A percentile compares a stretch with the other conserved stretches of the same genome.
These are phyloP conservation scores for Thelephora aurantiotincta DNA, from an alignment of 768 basidiomycete genomes.

Conservation along the genomic window DNA sequence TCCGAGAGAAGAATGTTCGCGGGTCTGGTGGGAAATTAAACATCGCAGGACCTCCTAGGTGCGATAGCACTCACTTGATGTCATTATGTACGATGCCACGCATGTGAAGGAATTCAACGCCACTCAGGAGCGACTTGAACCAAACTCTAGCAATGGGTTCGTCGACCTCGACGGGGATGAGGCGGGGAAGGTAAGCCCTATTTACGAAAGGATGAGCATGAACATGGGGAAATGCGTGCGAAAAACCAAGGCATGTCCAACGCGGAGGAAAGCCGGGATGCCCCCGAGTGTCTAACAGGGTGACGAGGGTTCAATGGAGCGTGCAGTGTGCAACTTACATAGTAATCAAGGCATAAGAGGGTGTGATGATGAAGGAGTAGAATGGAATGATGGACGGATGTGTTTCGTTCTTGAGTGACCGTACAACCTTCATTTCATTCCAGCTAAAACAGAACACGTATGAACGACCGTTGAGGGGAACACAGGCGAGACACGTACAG, in stretches of 20 bases:
- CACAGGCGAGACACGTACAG: slow-evolving; percentile 35
- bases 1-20: slow-evolving; percentile 83
- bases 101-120: slow-evolving; percentile 70
- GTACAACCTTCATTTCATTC: slow-evolving; percentile 97
- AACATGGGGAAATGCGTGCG: background rate
- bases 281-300: too few relatives aligned
- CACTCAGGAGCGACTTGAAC: slow-evolving; percentile 74
- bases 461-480: background rate
- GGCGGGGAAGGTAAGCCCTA: slow-evolving; percentile 79
- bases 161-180: slow-evolving; percentile 79
- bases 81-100: slow-evolving; percentile 87
- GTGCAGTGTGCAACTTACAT: slow-evolving; percentile 41
- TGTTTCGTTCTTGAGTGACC: slow-evolving; percentile 66
- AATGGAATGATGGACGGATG: slow-evolving; percentile 92
- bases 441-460: slow-evolving; percentile 35
- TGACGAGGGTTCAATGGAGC: too few relatives aligned
- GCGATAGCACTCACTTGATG: slow-evolving; percentile 51
- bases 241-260: background rate
- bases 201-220: background rate
- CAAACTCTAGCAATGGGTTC: slow-evolving; percentile 66
- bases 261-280: slow-evolving; percentile 1
- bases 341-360: slow-evolving; percentile 82
- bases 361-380: slow-evolving; percentile 87
- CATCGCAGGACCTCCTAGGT: background rate
- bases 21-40: slow-evolving; percentile 33